Conservation (phyloP, 352 stramenopile genomes). For the Globisporangium apiculatum region DNA sequence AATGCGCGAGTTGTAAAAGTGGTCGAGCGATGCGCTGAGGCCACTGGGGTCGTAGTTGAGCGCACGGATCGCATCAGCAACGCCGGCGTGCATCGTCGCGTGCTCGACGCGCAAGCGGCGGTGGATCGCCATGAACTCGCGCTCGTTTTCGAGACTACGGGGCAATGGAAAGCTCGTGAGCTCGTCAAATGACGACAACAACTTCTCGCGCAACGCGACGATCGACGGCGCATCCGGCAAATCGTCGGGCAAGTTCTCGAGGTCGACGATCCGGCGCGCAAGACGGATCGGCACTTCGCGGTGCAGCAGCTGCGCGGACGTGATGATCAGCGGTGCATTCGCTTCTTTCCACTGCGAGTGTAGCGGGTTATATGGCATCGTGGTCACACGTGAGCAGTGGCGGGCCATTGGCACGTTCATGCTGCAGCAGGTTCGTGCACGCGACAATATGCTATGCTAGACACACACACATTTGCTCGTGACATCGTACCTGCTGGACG, state of each 20-base stretch:
- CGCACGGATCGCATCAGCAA: conserved; percentile 49
- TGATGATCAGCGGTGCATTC: conserved; percentile 66
- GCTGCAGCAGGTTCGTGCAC: too few species aligned
- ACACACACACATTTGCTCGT: not conserved
- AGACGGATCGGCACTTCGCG: conserved; percentile 75
- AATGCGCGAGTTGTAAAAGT: conserved; percentile 83
- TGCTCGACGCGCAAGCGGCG: conserved; percentile 47
- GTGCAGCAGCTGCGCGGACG: conserved; percentile 72
- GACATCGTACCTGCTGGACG: conserved; percentile 22
- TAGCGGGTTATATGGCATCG: not conserved
- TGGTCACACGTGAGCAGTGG: too few species aligned
- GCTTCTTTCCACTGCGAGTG: conserved; percentile 40
- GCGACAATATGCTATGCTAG: too few species aligned
- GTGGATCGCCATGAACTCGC: conserved; percentile 57
- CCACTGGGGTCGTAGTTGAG: conserved; percentile 50
- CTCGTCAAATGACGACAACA: conserved; percentile 69
- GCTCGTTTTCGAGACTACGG: conserved; percentile 45
- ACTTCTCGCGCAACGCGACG: conserved; percentile 46
- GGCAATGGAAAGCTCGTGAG: conserved; percentile 57
- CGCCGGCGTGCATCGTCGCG: conserved; percentile 64
- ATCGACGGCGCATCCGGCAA: conserved; percentile 54
- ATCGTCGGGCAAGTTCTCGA: conserved; percentile 73
- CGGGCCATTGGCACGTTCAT: too few species aligned
- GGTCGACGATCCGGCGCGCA: conserved; percentile 71
- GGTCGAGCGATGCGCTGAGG: conserved; percentile 56